Conservation (phyloP, 1,284 basidiomycete genomes). For the Puccinia coronata region DNA sequence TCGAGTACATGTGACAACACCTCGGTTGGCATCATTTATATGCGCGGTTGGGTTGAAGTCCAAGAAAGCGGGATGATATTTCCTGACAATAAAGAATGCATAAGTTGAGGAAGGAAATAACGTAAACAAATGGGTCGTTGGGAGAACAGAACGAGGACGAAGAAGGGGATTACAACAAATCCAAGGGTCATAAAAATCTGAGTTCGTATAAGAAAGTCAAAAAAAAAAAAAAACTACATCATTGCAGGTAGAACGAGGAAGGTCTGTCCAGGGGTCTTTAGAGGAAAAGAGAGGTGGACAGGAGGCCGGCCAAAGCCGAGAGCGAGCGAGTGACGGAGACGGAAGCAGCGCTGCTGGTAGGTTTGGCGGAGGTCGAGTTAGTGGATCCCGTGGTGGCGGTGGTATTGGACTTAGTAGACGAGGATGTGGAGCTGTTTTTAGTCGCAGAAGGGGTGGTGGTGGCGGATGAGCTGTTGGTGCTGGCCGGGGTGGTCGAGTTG, state of each 20-base stretch:
- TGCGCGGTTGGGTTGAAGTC: too few species aligned
- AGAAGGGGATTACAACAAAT: not conserved
- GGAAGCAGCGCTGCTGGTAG: not conserved
- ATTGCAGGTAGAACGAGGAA: not conserved
- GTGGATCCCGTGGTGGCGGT: not conserved
- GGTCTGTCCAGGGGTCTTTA: not conserved
- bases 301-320: not conserved
- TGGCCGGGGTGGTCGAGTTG: conserved; percentile 6
- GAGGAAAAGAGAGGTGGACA: not conserved
- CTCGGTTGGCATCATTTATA: too few species aligned
- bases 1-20: too few species aligned
- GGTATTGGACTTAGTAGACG: conserved; percentile 2
- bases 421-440: conserved; percentile 9
- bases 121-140: too few species aligned
- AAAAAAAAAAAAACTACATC: not conserved
- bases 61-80: too few species aligned
- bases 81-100: not conserved
- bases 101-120: not conserved
- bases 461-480: not conserved
- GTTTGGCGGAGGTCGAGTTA: not conserved
- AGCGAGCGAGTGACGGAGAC: not conserved
- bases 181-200: not conserved
- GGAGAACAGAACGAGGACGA: not conserved
- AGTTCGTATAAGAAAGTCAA: too few species aligned
- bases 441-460: not conserved